Base-by-base conservation (phyloP, 352 stramenopile species). In the Phytophthora gonapodyides region DNA sequence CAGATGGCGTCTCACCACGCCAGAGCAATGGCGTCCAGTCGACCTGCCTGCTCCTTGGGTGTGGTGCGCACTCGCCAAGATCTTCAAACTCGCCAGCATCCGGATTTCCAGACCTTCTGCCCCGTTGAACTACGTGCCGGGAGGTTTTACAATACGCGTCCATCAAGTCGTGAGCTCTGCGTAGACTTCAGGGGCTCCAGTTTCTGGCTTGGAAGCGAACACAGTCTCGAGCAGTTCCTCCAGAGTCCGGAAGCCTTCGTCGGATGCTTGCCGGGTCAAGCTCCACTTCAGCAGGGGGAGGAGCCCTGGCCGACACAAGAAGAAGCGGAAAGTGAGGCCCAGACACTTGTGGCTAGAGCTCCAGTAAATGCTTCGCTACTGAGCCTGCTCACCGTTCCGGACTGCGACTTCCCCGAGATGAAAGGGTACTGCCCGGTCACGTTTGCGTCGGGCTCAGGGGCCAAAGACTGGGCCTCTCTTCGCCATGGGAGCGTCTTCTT, bases 361-460 rank as follows among this genome's bases (percentile, higher is more conserved):
- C 83, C 83, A 1, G 64, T 90, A 12, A 80, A 84, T 21, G 69
- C 80, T 17, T 92, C 83, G n/a, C 45, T 90, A 11, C 12, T 90
- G 34, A 89, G 80, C 35, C 66, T 92, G 15, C 57, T 92, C 2
- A 75, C 70, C 0, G 81, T 89, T 7, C 48, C 72, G 8, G 82
- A 90, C 45, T 90, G 79, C 31, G 76, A 88, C 44, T 88, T 89
- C 31, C 81, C 81, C 0, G 83, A 92, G 51, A 59, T 90, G 43
- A 87, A 86, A 65, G 83, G 81, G 7, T 92, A 91, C 53, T 92
- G 81, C 49, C 80, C 83, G 7, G 83, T 92, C 19, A 90, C 79
- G 3, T 90, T 89, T 46, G 60, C 76, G 16, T 49, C 40, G 7
- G 57, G 61, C 10, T 67, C 76, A 3, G 71, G 87, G 15, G 67